Evolutionary conservation across 768 basidiomycete species (phyloP).

Genomic region (Agaricus sinodeliciosus): DNA sequence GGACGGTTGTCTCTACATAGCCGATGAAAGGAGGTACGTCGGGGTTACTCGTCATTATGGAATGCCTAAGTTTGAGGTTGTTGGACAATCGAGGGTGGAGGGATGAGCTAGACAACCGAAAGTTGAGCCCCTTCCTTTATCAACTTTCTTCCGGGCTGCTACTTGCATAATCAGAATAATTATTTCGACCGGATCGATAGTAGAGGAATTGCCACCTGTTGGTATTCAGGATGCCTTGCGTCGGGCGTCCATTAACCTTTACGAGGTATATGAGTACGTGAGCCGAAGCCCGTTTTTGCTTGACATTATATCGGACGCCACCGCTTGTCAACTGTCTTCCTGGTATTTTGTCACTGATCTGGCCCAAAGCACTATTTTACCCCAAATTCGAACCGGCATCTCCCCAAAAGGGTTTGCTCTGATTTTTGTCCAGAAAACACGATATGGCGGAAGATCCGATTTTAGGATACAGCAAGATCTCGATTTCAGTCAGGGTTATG

Average conservation of each 20-base stretch:
- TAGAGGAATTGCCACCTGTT: constrained; percentile 9
- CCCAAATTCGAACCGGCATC: constrained; percentile 4
- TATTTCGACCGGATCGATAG: constrained; percentile 26
- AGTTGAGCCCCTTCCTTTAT: constrained; percentile 33
- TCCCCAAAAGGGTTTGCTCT: constrained; percentile 5
- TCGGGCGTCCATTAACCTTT: constrained; percentile 35
- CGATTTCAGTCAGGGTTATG: constrained; percentile 5
- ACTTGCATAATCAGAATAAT: constrained; percentile 31
- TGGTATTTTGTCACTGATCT: constrained; percentile 11
- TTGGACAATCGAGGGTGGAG: constrained; percentile 43
- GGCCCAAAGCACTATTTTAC: constrained; percentile 10
- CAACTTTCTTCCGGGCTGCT: constrained; percentile 27
- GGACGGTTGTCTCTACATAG: constrained; percentile 74
- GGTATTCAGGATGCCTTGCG: constrained; percentile 23
- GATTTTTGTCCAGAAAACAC: constrained; percentile 10
- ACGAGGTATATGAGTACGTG: constrained; percentile 31
- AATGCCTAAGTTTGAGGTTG: constrained; percentile 47
- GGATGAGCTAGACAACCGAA: constrained; percentile 32
- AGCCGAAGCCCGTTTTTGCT: constrained; percentile 33
- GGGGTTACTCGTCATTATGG: constrained; percentile 44
- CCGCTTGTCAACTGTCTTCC: constrained; percentile 32
- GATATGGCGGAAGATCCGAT: constrained; percentile 20
- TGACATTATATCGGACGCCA: constrained; percentile 38
- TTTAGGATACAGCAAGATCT: constrained; percentile 8
- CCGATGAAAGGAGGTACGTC: constrained; percentile 67